These are phyloP conservation scores for Tricholoma terreum DNA, from an alignment of 768 basidiomycete genomes.

Conservation along the genomic window DNA sequence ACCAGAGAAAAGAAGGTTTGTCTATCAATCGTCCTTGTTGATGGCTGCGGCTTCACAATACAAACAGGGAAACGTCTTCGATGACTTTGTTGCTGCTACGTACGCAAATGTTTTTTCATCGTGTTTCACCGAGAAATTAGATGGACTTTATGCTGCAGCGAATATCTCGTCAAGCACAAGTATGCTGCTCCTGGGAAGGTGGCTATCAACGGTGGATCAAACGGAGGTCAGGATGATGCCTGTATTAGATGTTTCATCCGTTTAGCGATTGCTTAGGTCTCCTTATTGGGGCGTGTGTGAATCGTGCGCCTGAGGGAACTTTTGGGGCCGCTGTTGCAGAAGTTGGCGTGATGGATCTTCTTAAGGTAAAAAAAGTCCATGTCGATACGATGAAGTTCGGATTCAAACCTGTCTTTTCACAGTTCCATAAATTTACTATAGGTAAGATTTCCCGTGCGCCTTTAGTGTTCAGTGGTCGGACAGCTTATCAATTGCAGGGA, in stretches of 20 bases:
- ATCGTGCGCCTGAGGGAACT: conserved; percentile 70
- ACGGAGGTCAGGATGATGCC: conserved; percentile 54
- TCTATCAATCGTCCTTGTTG: neutral
- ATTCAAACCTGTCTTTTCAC: conserved; percentile 4
- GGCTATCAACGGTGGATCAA: conserved; percentile 76
- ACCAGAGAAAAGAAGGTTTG: conserved; percentile 65
- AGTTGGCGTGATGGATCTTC: conserved; percentile 77
- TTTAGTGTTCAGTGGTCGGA: neutral
- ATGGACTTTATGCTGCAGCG: conserved; percentile 33
- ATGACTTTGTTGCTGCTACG: conserved; percentile 84
- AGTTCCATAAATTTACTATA: conserved; percentile 78
- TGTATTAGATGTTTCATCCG: neutral
- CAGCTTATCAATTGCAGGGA: conserved; percentile 37
- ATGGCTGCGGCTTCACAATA: conserved; percentile 3
- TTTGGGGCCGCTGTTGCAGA: conserved; percentile 80
- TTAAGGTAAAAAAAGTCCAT: conserved; percentile 48
- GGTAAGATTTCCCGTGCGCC: conserved; percentile 34
- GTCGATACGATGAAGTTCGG: neutral
- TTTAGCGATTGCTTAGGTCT: conserved; percentile 43
- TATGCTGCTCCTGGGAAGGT: conserved; percentile 69
- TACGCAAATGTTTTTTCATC: conserved; percentile 32
- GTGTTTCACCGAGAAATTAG: neutral
- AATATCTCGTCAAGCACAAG: conserved; percentile 71
- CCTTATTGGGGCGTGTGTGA: conserved; percentile 80
- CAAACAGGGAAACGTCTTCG: conserved; percentile 63